Evolutionary conservation across 1,139 yeast species (phyloP).

Genomic region (Pichia inconspicua): DNA sequence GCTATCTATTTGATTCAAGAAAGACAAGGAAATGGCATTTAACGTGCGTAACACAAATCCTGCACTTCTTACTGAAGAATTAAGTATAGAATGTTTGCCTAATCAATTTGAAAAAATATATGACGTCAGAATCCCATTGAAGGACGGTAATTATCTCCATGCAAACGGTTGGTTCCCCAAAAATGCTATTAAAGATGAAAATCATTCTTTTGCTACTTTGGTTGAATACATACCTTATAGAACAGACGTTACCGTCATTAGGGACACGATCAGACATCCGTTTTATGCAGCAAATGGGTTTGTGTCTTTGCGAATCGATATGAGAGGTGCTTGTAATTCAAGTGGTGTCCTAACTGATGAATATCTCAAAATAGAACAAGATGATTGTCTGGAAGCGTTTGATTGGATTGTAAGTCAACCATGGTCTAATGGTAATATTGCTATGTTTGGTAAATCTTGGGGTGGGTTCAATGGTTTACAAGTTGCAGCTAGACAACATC

Average conservation of each 20-base stretch:
- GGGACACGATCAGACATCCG: constrained; percentile 37
- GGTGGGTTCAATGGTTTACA: constrained; percentile 39
- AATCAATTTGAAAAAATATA: constrained; percentile 28
- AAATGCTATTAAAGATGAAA: constrained; percentile 17
- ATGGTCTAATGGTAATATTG: constrained; percentile 38
- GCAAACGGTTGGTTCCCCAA: constrained; percentile 38
- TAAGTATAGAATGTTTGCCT: constrained; percentile 26
- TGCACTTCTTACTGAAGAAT: constrained; percentile 15
- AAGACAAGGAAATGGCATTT: constrained; percentile 21
- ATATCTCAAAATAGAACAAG: constrained; percentile 35
- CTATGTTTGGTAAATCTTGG: constrained; percentile 41
- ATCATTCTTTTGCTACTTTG: constrained; percentile 29
- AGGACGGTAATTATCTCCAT: constrained; percentile 31
- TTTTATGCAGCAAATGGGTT: constrained; percentile 38
- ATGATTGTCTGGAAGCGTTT: constrained; percentile 34
- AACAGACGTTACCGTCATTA: constrained; percentile 36
- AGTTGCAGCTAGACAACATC: constrained; percentile 37
- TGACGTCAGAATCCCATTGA: constrained; percentile 30
- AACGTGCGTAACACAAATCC: constrained; percentile 23
- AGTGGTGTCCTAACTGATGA: constrained; percentile 35
- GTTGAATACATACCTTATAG: constrained; percentile 38
- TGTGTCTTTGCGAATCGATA: constrained; percentile 36
- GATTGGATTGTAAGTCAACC: constrained; percentile 33
- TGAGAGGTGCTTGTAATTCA: constrained; percentile 37
- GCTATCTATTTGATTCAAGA: too few species aligned